Evolutionary conservation across 2,329 filamentous ascomycete species (phyloP).

Genomic region (Monilinia fructicola): DNA sequence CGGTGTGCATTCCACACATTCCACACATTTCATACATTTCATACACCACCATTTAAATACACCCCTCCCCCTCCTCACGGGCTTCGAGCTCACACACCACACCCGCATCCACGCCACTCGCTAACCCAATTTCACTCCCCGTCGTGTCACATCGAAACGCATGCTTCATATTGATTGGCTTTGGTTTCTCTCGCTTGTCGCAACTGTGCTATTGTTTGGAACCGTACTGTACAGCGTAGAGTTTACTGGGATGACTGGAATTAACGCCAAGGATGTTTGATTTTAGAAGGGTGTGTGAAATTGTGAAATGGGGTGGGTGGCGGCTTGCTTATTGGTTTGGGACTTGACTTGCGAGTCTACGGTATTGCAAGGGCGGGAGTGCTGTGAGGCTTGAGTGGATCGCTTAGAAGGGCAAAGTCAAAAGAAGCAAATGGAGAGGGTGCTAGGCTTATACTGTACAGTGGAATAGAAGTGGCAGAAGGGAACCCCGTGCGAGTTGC

Average conservation of each 20-base stretch:
- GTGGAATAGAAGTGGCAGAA: neutral
- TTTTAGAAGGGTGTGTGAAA: too few species aligned
- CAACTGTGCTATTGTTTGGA: too few species aligned
- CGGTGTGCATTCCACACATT: neutral
- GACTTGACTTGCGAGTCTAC: too few species aligned
- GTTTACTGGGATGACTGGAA: too few species aligned
- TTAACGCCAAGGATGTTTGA: too few species aligned
- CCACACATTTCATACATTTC: neutral
- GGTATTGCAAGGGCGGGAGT: neutral
- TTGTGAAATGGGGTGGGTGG: too few species aligned
- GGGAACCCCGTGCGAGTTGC: neutral
- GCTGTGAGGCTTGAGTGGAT: too few species aligned
- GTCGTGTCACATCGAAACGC: slow-evolving; percentile 12
- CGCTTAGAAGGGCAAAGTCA: too few species aligned
- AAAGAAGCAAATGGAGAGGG: too few species aligned
- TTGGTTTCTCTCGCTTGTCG: neutral
- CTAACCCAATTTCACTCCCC: neutral
- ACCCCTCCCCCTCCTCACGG: neutral
- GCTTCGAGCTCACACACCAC: neutral
- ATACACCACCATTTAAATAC: neutral
- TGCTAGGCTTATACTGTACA: neutral
- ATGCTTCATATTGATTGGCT: slow-evolving; percentile 16
- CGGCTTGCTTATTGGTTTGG: too few species aligned
- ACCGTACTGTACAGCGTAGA: too few species aligned
- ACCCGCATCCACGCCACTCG: neutral